Percentiles rank a stretch among this genome's conserved stretches.
Evolutionary conservation across 2,329 filamentous ascomycete species (phyloP).

Genomic region (Cryphonectria japonica): DNA sequence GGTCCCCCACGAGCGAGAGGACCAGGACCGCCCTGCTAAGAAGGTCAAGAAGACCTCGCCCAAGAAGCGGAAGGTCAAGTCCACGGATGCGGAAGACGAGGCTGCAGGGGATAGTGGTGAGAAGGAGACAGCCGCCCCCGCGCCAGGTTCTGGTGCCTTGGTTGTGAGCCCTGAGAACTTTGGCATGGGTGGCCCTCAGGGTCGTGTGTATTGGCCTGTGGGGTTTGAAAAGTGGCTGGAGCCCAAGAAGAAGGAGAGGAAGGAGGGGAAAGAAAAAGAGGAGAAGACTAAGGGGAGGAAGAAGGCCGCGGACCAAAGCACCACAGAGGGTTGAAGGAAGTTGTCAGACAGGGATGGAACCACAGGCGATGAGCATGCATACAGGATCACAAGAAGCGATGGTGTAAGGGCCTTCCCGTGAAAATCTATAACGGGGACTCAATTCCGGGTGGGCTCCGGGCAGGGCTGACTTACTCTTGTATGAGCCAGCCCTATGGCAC

Average conservation of each 20-base stretch:
- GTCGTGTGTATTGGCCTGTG: constrained; percentile 86
- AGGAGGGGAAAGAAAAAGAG: constrained; percentile 64
- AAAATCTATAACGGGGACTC: too few relatives aligned
- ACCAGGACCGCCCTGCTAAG: constrained; percentile 67
- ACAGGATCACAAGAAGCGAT: neutral
- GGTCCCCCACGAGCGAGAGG: constrained; percentile 73
- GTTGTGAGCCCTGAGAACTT: constrained; percentile 68
- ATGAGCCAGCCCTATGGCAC: too few relatives aligned
- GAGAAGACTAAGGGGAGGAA: constrained; percentile 72
- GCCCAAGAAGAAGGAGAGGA: constrained; percentile 73
- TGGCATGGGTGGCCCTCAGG: constrained; percentile 82
- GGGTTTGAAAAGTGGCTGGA: constrained; percentile 90
- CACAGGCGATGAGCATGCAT: neutral
- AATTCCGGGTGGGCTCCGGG: too few relatives aligned
- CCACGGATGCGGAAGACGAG: constrained; percentile 34
- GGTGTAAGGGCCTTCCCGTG: too few relatives aligned
- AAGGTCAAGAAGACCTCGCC: constrained; percentile 46
- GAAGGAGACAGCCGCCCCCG: constrained; percentile 31
- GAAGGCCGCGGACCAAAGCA: constrained; percentile 42
- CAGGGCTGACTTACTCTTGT: too few relatives aligned
- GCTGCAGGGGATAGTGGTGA: constrained; percentile 46
- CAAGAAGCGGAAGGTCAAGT: constrained; percentile 42
- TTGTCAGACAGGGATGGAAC: neutral
- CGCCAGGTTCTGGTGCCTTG: neutral
- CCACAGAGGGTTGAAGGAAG: neutral